A percentile compares a stretch with the other conserved stretches of the same genome.
These are phyloP conservation scores for Scheffersomyces amazonensis DNA, from an alignment of 805 yeast genomes.

Conservation along the genomic window DNA sequence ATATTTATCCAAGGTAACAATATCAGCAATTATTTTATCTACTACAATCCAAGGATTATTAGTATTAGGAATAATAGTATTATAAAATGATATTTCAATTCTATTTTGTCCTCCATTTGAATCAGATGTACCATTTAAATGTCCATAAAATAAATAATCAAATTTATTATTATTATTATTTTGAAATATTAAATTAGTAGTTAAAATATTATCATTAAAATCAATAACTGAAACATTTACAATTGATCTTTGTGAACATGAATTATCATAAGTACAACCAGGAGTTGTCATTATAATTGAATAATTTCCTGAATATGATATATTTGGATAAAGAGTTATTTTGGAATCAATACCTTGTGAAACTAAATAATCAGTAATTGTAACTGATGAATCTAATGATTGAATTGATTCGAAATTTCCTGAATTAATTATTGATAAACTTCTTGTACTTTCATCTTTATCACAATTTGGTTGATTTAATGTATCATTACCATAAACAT, in stretches of 20 bases:
- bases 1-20: conserved; percentile 45
- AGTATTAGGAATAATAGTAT: conserved; percentile 17
- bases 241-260: conserved; percentile 70
- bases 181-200: conserved; percentile 60
- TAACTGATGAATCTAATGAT: conserved; percentile 16
- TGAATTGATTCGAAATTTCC: conserved; percentile 31
- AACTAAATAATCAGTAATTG: conserved; percentile 33
- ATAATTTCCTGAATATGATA: conserved; percentile 72
- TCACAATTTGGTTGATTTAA: conserved; percentile 67
- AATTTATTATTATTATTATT: conserved; percentile 78
- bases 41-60: conserved; percentile 59
- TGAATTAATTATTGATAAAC: conserved; percentile 19
- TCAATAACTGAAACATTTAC: conserved; percentile 71
- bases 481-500: conserved; percentile 71
- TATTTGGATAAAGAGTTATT: conserved; percentile 62
- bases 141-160: conserved; percentile 74
- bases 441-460: conserved; percentile 18
- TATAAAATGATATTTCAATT: conserved; percentile 25
- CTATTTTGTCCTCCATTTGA: conserved; percentile 22
- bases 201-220: conserved; percentile 41
- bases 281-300: conserved; percentile 77
- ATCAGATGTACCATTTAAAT: conserved; percentile 41
- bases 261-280: conserved; percentile 68
- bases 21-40: conserved; percentile 55
- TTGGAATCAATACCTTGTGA: conserved; percentile 25